Evolutionary conservation across 164 flowering plant species (phyloP), one percentile per base, ranked within the genome.

Genomic region (Magnolia kwangsiensis): DNA sequence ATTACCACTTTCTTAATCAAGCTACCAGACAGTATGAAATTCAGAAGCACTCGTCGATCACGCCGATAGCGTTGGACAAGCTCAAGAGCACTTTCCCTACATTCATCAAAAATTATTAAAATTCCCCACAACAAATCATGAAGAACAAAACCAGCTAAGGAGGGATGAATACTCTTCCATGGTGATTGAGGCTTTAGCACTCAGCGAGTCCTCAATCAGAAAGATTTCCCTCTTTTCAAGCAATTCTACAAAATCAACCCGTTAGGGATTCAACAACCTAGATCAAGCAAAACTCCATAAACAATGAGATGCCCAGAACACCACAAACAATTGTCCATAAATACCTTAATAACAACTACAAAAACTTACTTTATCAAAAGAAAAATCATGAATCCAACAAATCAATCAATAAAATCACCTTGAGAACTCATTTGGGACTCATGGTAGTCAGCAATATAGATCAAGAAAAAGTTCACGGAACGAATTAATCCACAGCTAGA

Each of bases 1-100:
- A 96, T 89, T 64, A 91, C 79, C 72, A 96, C 99, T 77, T 90
- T 94, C 89, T 92, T 92, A 27, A 96, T 86, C 73, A 94, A 83
- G 81, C 90, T 96, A 75, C 96, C 98, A 49, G 99, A 89, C 23
- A 96, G 85, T 68, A 96, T 82, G 77, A 89, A 96, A 84, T 88
- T 89, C 55, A 96, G 87, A 65, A 96, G 92, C 19, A 89, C 84
- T 13, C 90, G 89, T 81, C 99, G 78, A 78, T 96, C 99, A 3
- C 99, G 90, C 74, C 98, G 85, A 77, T 83, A 94, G 49, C 97
- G 84, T 78, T 96, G 98, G 21, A 94, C 77, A 74, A 92, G 86
- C 85, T 94, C 91, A 5, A 92, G 75, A 3, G 83, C 86, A 77
- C 81, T 88, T 78, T 93, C 97, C 87, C 98, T 94, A 65, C 76